Percentiles rank a stretch among this genome's conserved stretches.
Evolutionary conservation across 345 rosid species (phyloP).

Genomic region (Acer negundo): DNA sequence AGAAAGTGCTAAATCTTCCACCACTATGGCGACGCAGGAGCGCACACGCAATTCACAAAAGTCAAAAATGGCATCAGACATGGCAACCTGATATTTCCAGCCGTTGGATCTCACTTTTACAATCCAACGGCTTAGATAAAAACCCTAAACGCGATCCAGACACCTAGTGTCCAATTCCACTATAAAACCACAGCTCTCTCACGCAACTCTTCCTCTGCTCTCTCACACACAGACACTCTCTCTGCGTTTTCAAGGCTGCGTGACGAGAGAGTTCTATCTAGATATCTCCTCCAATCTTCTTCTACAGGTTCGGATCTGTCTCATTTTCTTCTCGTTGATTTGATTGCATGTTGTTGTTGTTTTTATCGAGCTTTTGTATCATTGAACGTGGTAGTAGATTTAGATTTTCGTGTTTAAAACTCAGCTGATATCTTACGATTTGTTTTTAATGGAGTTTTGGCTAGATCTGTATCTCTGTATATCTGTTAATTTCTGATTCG

Average conservation of each 20-base stretch:
- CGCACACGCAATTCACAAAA: neutral
- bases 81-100: neutral
- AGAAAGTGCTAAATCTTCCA: no score
- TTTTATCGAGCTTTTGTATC: no score
- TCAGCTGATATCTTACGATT: neutral
- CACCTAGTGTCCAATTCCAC: neutral
- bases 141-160: slow-evolving; percentile 5
- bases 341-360: no score
- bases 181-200: neutral
- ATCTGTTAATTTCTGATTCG: neutral
- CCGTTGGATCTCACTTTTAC: slow-evolving; percentile 6
- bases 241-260: neutral
- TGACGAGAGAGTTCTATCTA: neutral
- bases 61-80: neutral
- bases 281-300: neutral
- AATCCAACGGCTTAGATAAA: slow-evolving; percentile 16
- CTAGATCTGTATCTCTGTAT: neutral
- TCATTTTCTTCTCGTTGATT: no score
- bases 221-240: neutral
- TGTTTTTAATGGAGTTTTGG: no score
- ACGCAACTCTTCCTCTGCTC: neutral
- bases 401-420: neutral
- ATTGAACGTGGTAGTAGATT: neutral
- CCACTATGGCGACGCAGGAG: no score
- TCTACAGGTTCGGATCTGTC: slow-evolving; percentile 11